A percentile compares a stretch with the other conserved stretches of the same genome.
These are phyloP conservation scores for Citrullus mucosospermus DNA, from an alignment of 306 rosid species.

Conservation along the genomic window DNA sequence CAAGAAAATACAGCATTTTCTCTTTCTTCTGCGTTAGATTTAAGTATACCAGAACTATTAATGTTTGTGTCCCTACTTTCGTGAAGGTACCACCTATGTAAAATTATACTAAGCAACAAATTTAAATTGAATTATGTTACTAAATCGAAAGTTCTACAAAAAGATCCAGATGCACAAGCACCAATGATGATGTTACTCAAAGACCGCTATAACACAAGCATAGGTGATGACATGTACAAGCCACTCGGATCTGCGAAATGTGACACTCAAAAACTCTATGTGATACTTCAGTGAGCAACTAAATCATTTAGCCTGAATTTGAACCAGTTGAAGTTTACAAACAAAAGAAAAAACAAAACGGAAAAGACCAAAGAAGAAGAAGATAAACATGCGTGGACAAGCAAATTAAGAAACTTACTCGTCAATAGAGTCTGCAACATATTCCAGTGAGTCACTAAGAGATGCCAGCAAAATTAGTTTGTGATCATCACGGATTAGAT, in stretches of 20 bases:
- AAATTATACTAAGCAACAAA: not conserved
- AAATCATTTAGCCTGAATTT: not conserved
- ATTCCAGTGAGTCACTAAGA: constrained; percentile 96
- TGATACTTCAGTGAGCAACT: not conserved
- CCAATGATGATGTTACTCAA: not conserved
- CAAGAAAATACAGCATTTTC: not conserved
- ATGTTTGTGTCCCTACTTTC: not conserved
- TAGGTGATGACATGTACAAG: not conserved
- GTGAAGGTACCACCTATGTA: not conserved
- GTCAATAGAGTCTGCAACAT: constrained; percentile 89
- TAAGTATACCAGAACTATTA: not conserved
- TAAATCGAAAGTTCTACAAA: not conserved
- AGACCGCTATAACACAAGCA: not conserved
- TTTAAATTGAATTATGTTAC: not conserved
- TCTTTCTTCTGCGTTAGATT: not conserved
- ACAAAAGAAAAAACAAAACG: not conserved
- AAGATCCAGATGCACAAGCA: not conserved
- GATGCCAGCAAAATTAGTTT: constrained; percentile 94
- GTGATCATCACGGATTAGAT: constrained; percentile 90
- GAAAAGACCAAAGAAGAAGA: not conserved
- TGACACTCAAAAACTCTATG: not conserved
- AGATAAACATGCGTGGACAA: not conserved
- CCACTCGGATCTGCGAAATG: not conserved
- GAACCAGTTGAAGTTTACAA: not conserved
- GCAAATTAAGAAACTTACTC: constrained; percentile 43